Percentiles rank a stretch among this genome's conserved stretches.
Conservation (phyloP, 768 basidiomycete species). For the Boletales sp. region DNA sequence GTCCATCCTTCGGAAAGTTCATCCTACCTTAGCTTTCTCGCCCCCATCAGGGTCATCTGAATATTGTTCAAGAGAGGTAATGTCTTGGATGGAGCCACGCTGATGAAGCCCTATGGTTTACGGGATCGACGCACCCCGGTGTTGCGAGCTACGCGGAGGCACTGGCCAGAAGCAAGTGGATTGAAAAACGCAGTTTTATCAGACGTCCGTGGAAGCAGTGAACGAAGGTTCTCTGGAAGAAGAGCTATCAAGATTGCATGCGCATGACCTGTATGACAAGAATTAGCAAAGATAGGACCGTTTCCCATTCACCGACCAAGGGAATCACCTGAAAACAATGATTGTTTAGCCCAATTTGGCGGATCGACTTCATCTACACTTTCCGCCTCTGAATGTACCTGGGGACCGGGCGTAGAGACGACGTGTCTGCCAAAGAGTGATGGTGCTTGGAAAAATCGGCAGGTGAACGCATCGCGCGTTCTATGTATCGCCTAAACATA, state of each 20-base stretch:
- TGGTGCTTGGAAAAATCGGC: constrained; percentile 18
- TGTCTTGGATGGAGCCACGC: constrained; percentile 72
- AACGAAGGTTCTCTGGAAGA: constrained; percentile 53
- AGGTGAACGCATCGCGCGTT: constrained; percentile 35
- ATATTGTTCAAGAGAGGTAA: constrained; percentile 59
- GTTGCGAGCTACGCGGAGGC: constrained; percentile 82
- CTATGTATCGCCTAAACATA: constrained; percentile 59
- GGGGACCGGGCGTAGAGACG: constrained; percentile 53
- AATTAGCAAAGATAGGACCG: background rate
- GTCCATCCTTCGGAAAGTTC: constrained; percentile 85
- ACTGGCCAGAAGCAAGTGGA: constrained; percentile 68
- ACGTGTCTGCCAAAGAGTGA: constrained; percentile 40
- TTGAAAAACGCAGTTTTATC: constrained; percentile 43
- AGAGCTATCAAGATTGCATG: constrained; percentile 58
- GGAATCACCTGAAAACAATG: constrained; percentile 49
- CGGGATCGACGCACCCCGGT: constrained; percentile 72
- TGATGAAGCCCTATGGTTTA: constrained; percentile 87
- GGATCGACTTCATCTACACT: constrained; percentile 67
- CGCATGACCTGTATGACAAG: constrained; percentile 50
- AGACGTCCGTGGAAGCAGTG: constrained; percentile 31
- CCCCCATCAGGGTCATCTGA: constrained; percentile 34
- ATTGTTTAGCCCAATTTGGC: constrained; percentile 73
- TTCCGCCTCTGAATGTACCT: constrained; percentile 37
- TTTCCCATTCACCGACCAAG: constrained; percentile 46
- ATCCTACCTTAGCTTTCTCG: constrained; percentile 53